These are phyloP conservation scores for Monosporascus ibericus DNA, from an alignment of 2,329 filamentous ascomycete genomes.

Conservation along the genomic window DNA sequence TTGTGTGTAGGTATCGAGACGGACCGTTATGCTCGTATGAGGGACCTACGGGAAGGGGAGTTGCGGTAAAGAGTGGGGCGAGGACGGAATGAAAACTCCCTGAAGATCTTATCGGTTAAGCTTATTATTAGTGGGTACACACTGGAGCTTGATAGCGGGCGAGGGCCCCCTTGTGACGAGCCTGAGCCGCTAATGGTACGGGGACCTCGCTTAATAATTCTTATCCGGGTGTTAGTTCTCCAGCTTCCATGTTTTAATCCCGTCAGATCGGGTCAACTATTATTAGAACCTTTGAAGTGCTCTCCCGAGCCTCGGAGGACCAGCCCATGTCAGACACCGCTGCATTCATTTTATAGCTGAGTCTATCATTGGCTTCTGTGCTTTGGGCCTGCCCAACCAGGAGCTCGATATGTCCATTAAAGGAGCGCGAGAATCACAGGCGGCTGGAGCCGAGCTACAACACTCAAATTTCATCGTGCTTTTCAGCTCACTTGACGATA, in stretches of 20 bases:
- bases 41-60: neutral
- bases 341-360: too few relatives aligned
- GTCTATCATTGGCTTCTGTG: neutral
- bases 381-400: neutral
- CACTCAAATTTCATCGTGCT: neutral
- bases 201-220: neutral
- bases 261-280: too few relatives aligned
- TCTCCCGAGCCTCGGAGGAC: too few relatives aligned
- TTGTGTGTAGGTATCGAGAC: too few relatives aligned
- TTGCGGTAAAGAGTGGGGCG: neutral
- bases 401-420: neutral
- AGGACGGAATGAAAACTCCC: neutral
- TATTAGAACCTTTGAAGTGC: too few relatives aligned
- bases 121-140: neutral
- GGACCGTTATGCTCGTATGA: too few relatives aligned
- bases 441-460: neutral
- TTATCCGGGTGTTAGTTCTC: neutral
- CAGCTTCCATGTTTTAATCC: neutral
- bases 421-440: neutral
- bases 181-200: neutral
- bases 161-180: neutral
- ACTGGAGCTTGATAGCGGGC: neutral
- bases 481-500: neutral
- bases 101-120: neutral
- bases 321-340: too few relatives aligned